Evolutionary conservation across 1,284 basidiomycete genomes (phyloP).

Genomic region (Tilletia horrida): DNA sequence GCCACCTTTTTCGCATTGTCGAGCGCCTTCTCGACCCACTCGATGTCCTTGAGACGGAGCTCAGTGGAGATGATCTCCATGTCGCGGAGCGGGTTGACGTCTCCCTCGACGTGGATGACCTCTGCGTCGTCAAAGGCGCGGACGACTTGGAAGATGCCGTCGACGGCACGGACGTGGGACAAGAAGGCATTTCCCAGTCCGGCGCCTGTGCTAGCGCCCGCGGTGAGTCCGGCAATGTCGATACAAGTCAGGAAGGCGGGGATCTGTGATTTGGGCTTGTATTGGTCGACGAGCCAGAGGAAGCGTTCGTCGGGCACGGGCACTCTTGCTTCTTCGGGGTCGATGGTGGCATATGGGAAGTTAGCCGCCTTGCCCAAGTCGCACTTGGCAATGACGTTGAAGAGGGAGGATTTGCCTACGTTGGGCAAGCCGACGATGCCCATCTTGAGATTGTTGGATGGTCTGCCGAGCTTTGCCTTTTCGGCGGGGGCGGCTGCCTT

Average conservation of each 20-base stretch:
- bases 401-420: constrained; percentile 55
- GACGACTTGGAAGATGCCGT: constrained; percentile 98
- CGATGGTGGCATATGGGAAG: constrained; percentile 95
- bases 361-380: constrained; percentile 95
- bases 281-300: constrained; percentile 84
- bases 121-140: constrained; percentile 98
- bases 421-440: constrained; percentile 55
- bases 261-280: constrained; percentile 83
- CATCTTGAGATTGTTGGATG: constrained; percentile 53
- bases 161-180: constrained; percentile 94
- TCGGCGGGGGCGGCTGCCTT: constrained; percentile 39
- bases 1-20: constrained; percentile 60
- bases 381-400: constrained; percentile 82
- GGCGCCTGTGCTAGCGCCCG: constrained; percentile 95
- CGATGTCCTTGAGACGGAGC: constrained; percentile 86
- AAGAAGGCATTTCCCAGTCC: constrained; percentile 97
- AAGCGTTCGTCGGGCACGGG: constrained; percentile 95
- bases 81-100: constrained; percentile 90
- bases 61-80: constrained; percentile 92
- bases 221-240: constrained; percentile 94
- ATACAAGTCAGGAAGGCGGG: constrained; percentile 97
- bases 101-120: constrained; percentile 98
- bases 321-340: constrained; percentile 69
- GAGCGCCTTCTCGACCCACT: constrained; percentile 92
- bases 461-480: constrained; percentile 49